Conservation (phyloP, 2,329 filamentous ascomycete genomes). For the Penicillium sp. region DNA sequence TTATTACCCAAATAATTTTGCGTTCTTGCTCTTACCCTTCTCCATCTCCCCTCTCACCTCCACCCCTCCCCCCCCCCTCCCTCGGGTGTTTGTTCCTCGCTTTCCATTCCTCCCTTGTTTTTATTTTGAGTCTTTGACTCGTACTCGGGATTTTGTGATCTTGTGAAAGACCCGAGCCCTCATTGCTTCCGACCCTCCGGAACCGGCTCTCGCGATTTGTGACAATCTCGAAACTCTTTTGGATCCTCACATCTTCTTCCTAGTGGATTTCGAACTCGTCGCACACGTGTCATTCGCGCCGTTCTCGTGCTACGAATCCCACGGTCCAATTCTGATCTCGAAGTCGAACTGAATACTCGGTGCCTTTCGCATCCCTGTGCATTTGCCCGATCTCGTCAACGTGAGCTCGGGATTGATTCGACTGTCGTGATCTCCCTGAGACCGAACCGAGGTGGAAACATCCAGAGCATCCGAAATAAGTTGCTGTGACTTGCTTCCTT, state of each 20-base stretch:
- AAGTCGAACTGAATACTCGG: not conserved
- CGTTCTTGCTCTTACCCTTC: constrained; percentile 20
- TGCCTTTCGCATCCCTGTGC: constrained; percentile 4
- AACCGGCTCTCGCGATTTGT: not conserved
- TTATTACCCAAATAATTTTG: constrained; percentile 29
- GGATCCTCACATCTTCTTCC: not conserved
- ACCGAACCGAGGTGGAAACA: not conserved
- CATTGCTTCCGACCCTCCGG: constrained; percentile 4
- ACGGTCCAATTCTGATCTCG: not conserved
- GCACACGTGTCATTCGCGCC: constrained; percentile 30
- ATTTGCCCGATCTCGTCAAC: not conserved
- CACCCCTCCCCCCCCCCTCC: constrained; percentile 20
- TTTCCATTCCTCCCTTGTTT: constrained; percentile 16
- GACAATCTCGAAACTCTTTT: constrained; percentile 3
- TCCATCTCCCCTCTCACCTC: constrained; percentile 24
- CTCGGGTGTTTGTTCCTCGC: constrained; percentile 14
- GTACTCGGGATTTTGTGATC: not conserved
- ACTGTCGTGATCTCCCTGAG: not conserved
- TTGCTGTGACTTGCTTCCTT: not conserved
- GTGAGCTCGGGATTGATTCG: not conserved
- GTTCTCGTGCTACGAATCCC: not conserved
- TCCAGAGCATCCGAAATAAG: not conserved
- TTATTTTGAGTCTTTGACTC: not conserved
- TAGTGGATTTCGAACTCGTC: not conserved
- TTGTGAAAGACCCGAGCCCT: not conserved